These are phyloP conservation scores for Naumovozyma castellii DNA, from an alignment of 805 yeast species.

Conservation along the genomic window DNA sequence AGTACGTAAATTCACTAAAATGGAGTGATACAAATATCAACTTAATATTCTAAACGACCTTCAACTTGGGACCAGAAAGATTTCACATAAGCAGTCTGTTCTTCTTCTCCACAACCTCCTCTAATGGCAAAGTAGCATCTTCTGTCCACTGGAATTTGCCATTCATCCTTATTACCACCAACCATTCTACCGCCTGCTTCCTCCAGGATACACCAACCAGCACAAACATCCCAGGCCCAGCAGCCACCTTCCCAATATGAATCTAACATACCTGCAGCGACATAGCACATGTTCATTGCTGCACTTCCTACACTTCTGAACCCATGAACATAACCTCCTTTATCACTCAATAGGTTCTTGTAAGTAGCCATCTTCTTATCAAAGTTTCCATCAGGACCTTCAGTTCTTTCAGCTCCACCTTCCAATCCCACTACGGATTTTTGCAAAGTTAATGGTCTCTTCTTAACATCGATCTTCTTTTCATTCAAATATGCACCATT, in stretches of 20 bases:
- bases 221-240: constrained; percentile 62
- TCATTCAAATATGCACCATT: constrained; percentile 47
- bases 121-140: constrained; percentile 52
- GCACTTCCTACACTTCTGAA: constrained; percentile 56
- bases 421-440: constrained; percentile 49
- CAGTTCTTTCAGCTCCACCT: constrained; percentile 52
- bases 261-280: constrained; percentile 50
- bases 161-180: constrained; percentile 42
- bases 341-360: constrained; percentile 35
- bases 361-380: constrained; percentile 42
- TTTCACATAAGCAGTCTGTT: constrained; percentile 38
- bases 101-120: constrained; percentile 34
- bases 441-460: constrained; percentile 37
- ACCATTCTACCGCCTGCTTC: constrained; percentile 53
- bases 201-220: constrained; percentile 51
- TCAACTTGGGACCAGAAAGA: constrained; percentile 43
- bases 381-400: constrained; percentile 43
- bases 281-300: constrained; percentile 50
- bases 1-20: too few species aligned
- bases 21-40: too few species aligned
- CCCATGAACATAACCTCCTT: constrained; percentile 53
- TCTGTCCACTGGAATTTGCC: constrained; percentile 41
- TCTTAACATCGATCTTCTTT: constrained; percentile 25
- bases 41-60: constrained; percentile 36
- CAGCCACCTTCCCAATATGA: constrained; percentile 68